These are phyloP conservation scores for Hyphopichia buzzinii DNA, from an alignment of 1,139 yeast species.

Conservation along the genomic window DNA sequence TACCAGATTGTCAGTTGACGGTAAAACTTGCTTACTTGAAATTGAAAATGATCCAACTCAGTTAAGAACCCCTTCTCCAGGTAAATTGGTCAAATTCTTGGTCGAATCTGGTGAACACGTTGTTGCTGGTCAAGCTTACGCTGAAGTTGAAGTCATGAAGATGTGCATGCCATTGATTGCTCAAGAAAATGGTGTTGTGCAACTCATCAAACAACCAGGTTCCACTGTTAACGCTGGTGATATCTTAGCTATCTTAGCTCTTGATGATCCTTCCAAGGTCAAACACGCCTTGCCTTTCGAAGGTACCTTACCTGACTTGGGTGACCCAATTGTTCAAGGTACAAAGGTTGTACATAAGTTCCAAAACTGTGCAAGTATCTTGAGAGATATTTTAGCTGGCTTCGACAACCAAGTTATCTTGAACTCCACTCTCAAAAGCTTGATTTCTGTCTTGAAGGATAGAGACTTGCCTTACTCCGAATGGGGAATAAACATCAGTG, in stretches of 20 bases:
- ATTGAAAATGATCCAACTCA: conserved; percentile 98
- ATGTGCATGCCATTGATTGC: conserved; percentile 95
- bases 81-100: conserved; percentile 89
- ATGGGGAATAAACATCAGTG: conserved; percentile 84
- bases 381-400: conserved; percentile 80
- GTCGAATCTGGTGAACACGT: conserved; percentile 96
- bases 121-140: conserved; percentile 88
- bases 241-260: conserved; percentile 86
- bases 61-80: conserved; percentile 97
- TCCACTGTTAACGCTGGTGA: conserved; percentile 95
- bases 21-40: conserved; percentile 91
- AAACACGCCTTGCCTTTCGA: conserved; percentile 95
- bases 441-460: conserved; percentile 71
- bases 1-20: conserved; percentile 92
- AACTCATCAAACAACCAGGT: conserved; percentile 96
- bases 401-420: conserved; percentile 93
- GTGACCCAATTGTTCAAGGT: conserved; percentile 80
- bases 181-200: conserved; percentile 89
- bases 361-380: conserved; percentile 53
- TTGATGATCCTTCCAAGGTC: conserved; percentile 96
- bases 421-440: conserved; percentile 73
- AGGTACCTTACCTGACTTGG: conserved; percentile 88
- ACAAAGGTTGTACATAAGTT: conserved; percentile 80
- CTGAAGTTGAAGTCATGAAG: conserved; percentile 99
- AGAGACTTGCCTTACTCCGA: conserved; percentile 88